These are phyloP conservation scores for Lasiodiplodia hormozganensis DNA, from an alignment of 2,329 filamentous ascomycete species.

Conservation along the genomic window DNA sequence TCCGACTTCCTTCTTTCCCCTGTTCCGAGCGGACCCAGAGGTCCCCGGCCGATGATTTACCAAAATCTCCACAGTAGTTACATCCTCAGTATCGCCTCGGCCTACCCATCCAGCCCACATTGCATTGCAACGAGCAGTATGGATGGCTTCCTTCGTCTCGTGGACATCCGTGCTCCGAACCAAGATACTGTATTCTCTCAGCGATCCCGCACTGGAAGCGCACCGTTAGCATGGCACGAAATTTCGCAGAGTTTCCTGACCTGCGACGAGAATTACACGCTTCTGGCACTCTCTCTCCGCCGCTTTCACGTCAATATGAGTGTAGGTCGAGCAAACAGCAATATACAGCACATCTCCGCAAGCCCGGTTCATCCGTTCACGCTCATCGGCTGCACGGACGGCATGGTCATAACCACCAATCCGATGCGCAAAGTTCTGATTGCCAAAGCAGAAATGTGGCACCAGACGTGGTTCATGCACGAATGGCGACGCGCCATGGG, in stretches of 20 bases:
- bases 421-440: conserved; percentile 59
- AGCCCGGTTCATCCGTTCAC: conserved; percentile 63
- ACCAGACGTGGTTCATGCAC: conserved; percentile 65
- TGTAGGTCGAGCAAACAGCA: conserved; percentile 45
- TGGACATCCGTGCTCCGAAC: conserved; percentile 58
- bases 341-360: conserved; percentile 52
- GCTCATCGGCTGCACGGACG: conserved; percentile 60
- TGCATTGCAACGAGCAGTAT: conserved; percentile 60
- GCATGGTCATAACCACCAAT: conserved; percentile 59
- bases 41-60: conserved; percentile 52
- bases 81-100: conserved; percentile 55
- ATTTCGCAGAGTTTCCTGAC: conserved; percentile 60
- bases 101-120: conserved; percentile 62
- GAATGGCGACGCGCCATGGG: conserved; percentile 55
- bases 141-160: conserved; percentile 62
- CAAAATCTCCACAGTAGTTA: conserved; percentile 54
- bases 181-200: conserved; percentile 53
- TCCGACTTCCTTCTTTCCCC: conserved; percentile 45
- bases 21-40: conserved; percentile 31
- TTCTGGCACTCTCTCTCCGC: conserved; percentile 57
- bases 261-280: conserved; percentile 61
- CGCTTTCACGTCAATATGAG: conserved; percentile 58
- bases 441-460: conserved; percentile 58
- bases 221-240: conserved; percentile 62
- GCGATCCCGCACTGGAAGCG: conserved; percentile 58